Evolutionary conservation across 148 eudicot species (phyloP).

Genomic region (Heliosperma pusillum): DNA sequence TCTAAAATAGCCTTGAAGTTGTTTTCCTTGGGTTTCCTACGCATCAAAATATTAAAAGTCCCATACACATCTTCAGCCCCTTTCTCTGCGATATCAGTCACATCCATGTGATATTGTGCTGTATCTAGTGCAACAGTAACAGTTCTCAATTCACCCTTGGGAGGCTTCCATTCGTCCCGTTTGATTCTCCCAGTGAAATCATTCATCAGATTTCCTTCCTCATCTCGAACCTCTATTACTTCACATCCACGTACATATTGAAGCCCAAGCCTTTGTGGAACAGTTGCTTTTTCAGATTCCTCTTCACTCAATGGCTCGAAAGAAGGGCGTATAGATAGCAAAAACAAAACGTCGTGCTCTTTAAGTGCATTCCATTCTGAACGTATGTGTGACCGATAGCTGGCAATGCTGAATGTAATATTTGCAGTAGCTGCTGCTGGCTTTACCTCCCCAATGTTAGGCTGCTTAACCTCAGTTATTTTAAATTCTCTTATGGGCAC

Average conservation of each 20-base stretch:
- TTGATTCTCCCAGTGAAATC: conserved; percentile 95
- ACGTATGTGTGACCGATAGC: conserved; percentile 80
- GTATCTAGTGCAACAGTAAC: conserved; percentile 92
- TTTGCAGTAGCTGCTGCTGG: conserved; percentile 89
- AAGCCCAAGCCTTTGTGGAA: conserved; percentile 92
- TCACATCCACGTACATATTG: conserved; percentile 98
- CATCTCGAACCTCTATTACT: conserved; percentile 89
- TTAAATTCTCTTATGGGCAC: conserved; percentile 81
- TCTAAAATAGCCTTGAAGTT: conserved; percentile 97
- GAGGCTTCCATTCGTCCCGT: conserved; percentile 99
- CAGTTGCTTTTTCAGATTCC: conserved; percentile 84
- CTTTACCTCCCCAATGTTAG: conserved; percentile 96
- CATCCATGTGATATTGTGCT: conserved; percentile 99
- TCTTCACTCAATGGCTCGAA: conserved; percentile 92
- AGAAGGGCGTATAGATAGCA: conserved; percentile 84
- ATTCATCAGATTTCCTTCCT: conserved; percentile 90
- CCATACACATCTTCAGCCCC: conserved; percentile 93
- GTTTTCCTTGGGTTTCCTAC: conserved; percentile 98
- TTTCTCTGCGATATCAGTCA: conserved; percentile 88
- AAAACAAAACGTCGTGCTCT: conserved; percentile 95
- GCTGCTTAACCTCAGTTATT: conserved; percentile 86
- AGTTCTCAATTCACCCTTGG: conserved; percentile 94
- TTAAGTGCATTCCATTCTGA: conserved; percentile 96
- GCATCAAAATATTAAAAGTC: conserved; percentile 82
- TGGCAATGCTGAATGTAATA: conserved; percentile 80